Evolutionary conservation across 495 filamentous ascomycete genomes (phyloP), one percentile per base, ranked within the genome.

Genomic region (Gamarada debralockiae): DNA sequence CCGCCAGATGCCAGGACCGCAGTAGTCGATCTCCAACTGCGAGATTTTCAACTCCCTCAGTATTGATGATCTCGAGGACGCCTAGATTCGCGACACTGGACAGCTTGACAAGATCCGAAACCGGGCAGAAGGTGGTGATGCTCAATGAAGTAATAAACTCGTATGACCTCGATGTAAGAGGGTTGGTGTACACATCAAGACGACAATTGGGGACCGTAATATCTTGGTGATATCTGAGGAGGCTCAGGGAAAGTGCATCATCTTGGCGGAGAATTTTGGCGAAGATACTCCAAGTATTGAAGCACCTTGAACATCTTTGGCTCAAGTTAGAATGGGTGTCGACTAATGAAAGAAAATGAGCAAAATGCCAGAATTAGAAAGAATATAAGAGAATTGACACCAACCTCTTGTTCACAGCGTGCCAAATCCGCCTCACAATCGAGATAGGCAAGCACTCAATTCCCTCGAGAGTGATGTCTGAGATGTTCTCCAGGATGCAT

Each of bases 91-190:
- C 47, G 14, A 64, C 43, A 6, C 48, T 21, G 1, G 61, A 59
- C 0, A 64, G 34, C 37, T 55, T 53, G 18, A 64, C 56, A 3
- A 64, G 52, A 23, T 61, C 61, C 10, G 37, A 39, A n/a, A 54
- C n/a, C 5, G 55, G 18, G 21, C 56, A 48, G 5, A 18, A 4
- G 23, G 42, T 51, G 10, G 52, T 56, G 24, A 64, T 61, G 50
- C 49, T 59, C n/a, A 64, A 22, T 3, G 34, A 36, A 13, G 58
- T 46, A 18, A 61, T 50, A 23, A 64, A 64, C 6, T 61, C 55
- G 24, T 54, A 61, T 9, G 55, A 40, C 0, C 38, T 41, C 10
- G 61, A 64, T 1, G 49, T 50, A n/a, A 64, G 22, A 13, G 61
- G 58, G 9, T 3, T 38, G 4, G 48, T 50, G 31, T 64, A 64